Evolutionary conservation across 352 stramenopile genomes (phyloP).

Genomic region (Pythium guiyangense): DNA sequence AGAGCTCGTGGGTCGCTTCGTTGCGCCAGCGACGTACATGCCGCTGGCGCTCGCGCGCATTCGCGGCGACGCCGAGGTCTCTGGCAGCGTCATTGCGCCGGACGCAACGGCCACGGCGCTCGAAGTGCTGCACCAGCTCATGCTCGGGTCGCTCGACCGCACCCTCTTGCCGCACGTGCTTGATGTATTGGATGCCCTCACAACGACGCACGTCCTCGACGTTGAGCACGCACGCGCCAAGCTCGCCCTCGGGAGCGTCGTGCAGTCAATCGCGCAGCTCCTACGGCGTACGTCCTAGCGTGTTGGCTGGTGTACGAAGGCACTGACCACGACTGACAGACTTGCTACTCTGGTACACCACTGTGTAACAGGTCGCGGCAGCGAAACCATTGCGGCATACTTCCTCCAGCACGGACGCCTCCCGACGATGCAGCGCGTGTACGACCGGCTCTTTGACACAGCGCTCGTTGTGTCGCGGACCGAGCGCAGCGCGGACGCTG

Average conservation of each 20-base stretch:
- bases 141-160: constrained; percentile 55
- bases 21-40: constrained; percentile 61
- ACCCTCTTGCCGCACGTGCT: constrained; percentile 52
- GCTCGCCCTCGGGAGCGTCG: constrained; percentile 23
- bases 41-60: constrained; percentile 55
- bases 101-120: constrained; percentile 23
- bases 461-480: constrained; percentile 20
- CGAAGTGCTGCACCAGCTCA: constrained; percentile 45
- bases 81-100: constrained; percentile 19
- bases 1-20: constrained; percentile 59
- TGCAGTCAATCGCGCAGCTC: constrained; percentile 29
- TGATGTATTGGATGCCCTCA: constrained; percentile 43
- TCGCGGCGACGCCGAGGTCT: constrained; percentile 41
- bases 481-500: constrained; percentile 2
- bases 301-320: background rate
- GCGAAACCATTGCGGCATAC: constrained; percentile 41
- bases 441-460: constrained; percentile 42
- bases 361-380: constrained; percentile 26
- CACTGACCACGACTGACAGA: background rate
- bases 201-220: constrained; percentile 30
- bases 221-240: constrained; percentile 39
- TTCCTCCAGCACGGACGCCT: constrained; percentile 51
- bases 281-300: constrained; percentile 35
- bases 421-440: constrained; percentile 30
- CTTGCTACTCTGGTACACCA: background rate